Evolutionary conservation across 306 rosid genomes (phyloP).

Genomic region (Styphnolobium japonicum): DNA sequence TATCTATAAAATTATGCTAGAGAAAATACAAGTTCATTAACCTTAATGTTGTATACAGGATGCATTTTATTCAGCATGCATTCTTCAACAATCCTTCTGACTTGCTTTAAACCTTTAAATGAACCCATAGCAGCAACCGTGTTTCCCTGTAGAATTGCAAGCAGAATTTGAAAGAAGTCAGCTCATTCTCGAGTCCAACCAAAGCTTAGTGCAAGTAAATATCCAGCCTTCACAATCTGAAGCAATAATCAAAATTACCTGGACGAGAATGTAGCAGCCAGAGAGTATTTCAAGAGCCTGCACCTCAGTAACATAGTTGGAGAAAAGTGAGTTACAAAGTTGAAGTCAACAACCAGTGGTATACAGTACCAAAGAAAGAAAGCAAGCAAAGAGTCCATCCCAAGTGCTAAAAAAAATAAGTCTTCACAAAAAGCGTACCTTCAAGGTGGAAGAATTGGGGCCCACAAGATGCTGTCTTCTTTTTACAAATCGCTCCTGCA

Average conservation of each 20-base stretch:
- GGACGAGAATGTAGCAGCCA: slow-evolving; percentile 88
- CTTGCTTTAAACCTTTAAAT: slow-evolving; percentile 82
- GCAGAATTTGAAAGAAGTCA: background rate
- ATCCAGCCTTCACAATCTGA: background rate
- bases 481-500: slow-evolving; percentile 87
- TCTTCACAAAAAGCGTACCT: slow-evolving; percentile 43
- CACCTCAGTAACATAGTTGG: background rate
- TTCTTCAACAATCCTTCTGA: slow-evolving; percentile 83
- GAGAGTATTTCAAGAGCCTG: slow-evolving; percentile 55
- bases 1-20: background rate
- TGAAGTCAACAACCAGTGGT: background rate
- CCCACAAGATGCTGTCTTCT: slow-evolving; percentile 88
- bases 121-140: slow-evolving; percentile 91
- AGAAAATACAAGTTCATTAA: slow-evolving; percentile 23
- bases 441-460: slow-evolving; percentile 82
- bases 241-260: slow-evolving; percentile 47
- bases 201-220: background rate
- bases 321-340: slow-evolving; percentile 20
- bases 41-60: slow-evolving; percentile 92
- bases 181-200: background rate
- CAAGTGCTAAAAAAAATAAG: background rate
- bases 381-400: background rate
- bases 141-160: slow-evolving; percentile 60
- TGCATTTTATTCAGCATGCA: slow-evolving; percentile 88
- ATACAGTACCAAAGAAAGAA: background rate